These are phyloP conservation scores for Komagataea norvegica DNA, from an alignment of 1,139 yeast genomes.

Conservation along the genomic window DNA sequence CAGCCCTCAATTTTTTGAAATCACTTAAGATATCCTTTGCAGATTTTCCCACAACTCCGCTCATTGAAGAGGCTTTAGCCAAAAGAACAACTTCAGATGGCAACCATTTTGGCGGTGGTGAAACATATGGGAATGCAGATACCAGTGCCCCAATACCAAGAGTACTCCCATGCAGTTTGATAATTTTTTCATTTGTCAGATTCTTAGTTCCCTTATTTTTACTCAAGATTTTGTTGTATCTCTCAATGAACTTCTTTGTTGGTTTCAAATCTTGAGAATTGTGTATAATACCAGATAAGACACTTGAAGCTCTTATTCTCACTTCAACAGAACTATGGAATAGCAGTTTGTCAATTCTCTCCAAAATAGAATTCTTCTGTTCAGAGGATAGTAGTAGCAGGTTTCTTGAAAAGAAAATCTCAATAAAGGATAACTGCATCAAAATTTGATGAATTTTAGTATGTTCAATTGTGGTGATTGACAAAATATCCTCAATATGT, in stretches of 20 bases:
- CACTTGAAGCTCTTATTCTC: conserved; percentile 68
- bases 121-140: conserved; percentile 83
- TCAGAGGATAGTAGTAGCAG: conserved; percentile 47
- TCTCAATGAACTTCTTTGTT: conserved; percentile 34
- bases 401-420: conserved; percentile 71
- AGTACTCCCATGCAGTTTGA: conserved; percentile 76
- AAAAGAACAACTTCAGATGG: conserved; percentile 68
- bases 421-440: conserved; percentile 65
- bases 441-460: conserved; percentile 65
- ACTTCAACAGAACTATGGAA: conserved; percentile 66
- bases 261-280: conserved; percentile 54
- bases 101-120: conserved; percentile 92
- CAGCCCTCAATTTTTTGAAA: conserved; percentile 90
- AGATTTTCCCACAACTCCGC: conserved; percentile 78
- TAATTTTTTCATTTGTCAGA: conserved; percentile 39
- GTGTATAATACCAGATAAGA: conserved; percentile 78
- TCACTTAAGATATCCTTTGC: conserved; percentile 79
- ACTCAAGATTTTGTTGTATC: conserved; percentile 36
- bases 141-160: conserved; percentile 86
- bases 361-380: conserved; percentile 50
- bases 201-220: conserved; percentile 31
- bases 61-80: conserved; percentile 54
- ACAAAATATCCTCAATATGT: conserved; percentile 43
- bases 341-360: conserved; percentile 49
- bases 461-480: conserved; percentile 44